These are phyloP conservation scores for Psophocarpus tetragonolobus DNA, from an alignment of 306 rosid genomes.

Conservation along the genomic window DNA sequence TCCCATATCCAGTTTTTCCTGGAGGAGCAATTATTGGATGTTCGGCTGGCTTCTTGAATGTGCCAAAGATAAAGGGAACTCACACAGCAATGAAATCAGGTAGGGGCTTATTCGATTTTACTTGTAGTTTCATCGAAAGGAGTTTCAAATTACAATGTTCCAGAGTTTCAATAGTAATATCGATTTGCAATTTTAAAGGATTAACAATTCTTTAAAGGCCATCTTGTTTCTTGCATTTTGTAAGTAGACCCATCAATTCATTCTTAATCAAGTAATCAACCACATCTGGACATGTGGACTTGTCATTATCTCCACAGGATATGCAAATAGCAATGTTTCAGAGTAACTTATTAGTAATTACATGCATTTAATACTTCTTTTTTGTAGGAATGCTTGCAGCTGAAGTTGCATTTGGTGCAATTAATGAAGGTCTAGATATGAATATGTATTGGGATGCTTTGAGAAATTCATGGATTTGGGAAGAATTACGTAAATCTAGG, in stretches of 20 bases:
- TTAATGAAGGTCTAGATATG: constrained; percentile 67
- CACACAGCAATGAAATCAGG: constrained; percentile 99
- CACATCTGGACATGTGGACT: not conserved
- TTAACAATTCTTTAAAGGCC: constrained; percentile 1
- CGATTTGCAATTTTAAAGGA: constrained; percentile 10
- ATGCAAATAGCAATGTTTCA: constrained; percentile 4
- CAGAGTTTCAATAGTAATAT: not conserved
- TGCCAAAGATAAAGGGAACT: constrained; percentile 94
- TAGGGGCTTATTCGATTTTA: constrained; percentile 26
- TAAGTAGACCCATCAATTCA: constrained; percentile 9
- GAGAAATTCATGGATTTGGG: constrained; percentile 88
- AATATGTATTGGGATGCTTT: constrained; percentile 78
- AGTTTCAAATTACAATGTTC: not conserved
- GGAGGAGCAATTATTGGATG: constrained; percentile 97
- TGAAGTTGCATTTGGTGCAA: constrained; percentile 68
- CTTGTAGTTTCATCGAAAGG: constrained; percentile 16
- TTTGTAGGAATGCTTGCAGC: constrained; percentile 94
- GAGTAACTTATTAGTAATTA: constrained; percentile 6
- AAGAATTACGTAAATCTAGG: constrained; percentile 74
- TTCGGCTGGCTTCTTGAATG: constrained; percentile 94
- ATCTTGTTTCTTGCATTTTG: constrained; percentile 1
- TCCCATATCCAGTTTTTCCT: constrained; percentile 99
- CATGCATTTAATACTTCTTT: constrained; percentile 5
- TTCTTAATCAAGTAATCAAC: constrained; percentile 34
- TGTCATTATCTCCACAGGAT: not conserved